phyloP scores from a whole-genome alignment of 2,329 filamentous ascomycete genomes.

The Phyllosticta citribraziliensis region DNA sequence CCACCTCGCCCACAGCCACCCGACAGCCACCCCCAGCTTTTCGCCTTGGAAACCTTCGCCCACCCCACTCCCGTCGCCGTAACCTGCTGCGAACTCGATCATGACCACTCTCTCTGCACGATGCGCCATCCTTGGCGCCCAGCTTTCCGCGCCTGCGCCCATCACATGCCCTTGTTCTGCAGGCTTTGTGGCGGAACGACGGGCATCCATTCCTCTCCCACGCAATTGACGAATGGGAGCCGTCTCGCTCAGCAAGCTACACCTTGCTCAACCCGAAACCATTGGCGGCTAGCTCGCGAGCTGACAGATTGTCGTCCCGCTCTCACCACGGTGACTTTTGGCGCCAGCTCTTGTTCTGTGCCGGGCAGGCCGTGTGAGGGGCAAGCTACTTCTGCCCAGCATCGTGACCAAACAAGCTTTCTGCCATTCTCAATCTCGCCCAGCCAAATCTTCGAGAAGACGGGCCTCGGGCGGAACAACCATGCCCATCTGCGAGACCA shows the following conservation, averaged over 20 bases:
- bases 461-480: neutral
- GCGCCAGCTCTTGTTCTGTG: neutral
- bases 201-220: neutral
- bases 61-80: neutral
- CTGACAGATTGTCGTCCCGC: neutral
- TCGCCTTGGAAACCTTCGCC: neutral
- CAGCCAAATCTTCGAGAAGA: neutral
- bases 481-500: neutral
- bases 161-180: neutral
- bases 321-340: neutral
- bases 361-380: neutral
- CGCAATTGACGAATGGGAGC: neutral
- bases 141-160: neutral
- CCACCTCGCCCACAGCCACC: neutral
- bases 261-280: neutral
- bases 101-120: neutral
- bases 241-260: neutral
- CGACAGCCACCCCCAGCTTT: neutral
- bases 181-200: neutral
- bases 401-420: neutral
- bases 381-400: neutral
- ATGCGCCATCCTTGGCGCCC: constrained; percentile 4
- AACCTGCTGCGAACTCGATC: neutral
- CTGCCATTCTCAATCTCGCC: neutral
- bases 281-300: neutral